Evolutionary conservation across 306 rosid genomes (phyloP).

Genomic region (Arachis stenosperma): DNA sequence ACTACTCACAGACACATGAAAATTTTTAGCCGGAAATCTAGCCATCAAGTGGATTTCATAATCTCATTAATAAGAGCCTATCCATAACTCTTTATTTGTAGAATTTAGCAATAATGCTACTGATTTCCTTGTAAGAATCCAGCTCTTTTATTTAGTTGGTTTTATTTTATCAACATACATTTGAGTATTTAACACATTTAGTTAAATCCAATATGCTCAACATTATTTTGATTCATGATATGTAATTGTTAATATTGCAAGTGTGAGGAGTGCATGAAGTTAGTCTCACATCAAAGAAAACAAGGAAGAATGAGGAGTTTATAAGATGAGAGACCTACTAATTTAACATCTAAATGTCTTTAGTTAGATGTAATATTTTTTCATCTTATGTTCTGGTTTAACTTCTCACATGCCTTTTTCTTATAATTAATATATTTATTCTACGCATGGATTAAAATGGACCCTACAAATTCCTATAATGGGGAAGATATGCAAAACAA

Average conservation of each 20-base stretch:
- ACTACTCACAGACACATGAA: constrained; percentile 43
- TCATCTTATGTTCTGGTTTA: too few relatives aligned
- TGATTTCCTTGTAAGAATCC: constrained; percentile 1
- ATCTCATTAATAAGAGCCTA: background rate
- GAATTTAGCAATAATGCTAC: constrained; percentile 15
- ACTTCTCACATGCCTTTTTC: background rate
- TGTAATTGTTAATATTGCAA: too few relatives aligned
- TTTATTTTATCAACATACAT: too few relatives aligned
- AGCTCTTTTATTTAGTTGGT: background rate
- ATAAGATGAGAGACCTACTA: too few relatives aligned
- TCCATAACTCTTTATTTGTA: background rate
- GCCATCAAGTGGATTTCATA: constrained; percentile 12
- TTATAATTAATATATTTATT: background rate
- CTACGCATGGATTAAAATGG: constrained; percentile 29
- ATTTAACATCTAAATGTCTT: too few relatives aligned
- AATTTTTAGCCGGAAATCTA: background rate
- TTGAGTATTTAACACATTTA: too few relatives aligned
- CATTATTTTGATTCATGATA: too few relatives aligned
- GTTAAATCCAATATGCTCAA: too few relatives aligned
- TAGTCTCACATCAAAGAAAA: too few relatives aligned
- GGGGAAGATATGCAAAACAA: constrained; percentile 19
- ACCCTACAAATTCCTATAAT: constrained; percentile 23
- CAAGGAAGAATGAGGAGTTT: too few relatives aligned
- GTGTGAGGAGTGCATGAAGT: too few relatives aligned
- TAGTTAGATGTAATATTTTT: too few relatives aligned